phyloP scores from a whole-genome alignment of 352 stramenopile species.

The Phytophthora melonis region DNA sequence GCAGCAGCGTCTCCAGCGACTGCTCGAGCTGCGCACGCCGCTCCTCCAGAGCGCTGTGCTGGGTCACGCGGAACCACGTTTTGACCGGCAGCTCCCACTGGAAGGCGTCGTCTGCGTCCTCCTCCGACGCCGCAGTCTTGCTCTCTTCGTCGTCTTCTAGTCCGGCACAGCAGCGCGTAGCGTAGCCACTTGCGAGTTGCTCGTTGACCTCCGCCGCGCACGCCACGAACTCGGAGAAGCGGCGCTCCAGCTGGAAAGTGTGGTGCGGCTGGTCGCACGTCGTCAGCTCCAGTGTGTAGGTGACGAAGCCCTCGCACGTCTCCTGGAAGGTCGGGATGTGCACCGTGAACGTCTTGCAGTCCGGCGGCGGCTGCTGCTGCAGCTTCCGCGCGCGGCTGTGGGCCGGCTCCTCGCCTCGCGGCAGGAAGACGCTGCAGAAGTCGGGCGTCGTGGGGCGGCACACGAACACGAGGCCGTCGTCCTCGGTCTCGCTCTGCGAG shows the following conservation, averaged over 20 bases:
- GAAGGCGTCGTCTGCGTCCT: slow-evolving; percentile 27
- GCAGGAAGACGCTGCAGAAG: slow-evolving; percentile 74
- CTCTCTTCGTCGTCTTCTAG: slow-evolving; percentile 17
- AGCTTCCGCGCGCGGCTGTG: slow-evolving; percentile 9
- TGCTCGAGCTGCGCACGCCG: slow-evolving; percentile 64
- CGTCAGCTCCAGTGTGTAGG: slow-evolving; percentile 63
- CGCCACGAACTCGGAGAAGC: slow-evolving; percentile 83
- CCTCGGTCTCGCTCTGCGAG: slow-evolving; percentile 45
- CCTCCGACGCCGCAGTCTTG: slow-evolving; percentile 5
- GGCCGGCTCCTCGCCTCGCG: slow-evolving; percentile 23
- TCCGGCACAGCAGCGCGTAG: slow-evolving; percentile 15
- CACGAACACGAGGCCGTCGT: slow-evolving; percentile 77
- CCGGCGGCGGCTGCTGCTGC: background rate
- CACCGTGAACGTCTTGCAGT: slow-evolving; percentile 59
- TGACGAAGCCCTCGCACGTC: slow-evolving; percentile 70
- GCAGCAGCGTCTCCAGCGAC: slow-evolving; percentile 61
- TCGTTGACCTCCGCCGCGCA: slow-evolving; percentile 59
- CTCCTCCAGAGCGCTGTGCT: slow-evolving; percentile 66
- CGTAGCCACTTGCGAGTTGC: slow-evolving; percentile 39
- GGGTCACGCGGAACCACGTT: slow-evolving; percentile 83
- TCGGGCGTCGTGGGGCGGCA: slow-evolving; percentile 58
- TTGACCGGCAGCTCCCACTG: slow-evolving; percentile 78
- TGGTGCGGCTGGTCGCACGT: slow-evolving; percentile 47
- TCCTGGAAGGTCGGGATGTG: slow-evolving; percentile 70
- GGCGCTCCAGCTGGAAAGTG: slow-evolving; percentile 69